These are phyloP conservation scores for Aspergillus sp. DNA, from an alignment of 2,329 filamentous ascomycete genomes.

Conservation along the genomic window DNA sequence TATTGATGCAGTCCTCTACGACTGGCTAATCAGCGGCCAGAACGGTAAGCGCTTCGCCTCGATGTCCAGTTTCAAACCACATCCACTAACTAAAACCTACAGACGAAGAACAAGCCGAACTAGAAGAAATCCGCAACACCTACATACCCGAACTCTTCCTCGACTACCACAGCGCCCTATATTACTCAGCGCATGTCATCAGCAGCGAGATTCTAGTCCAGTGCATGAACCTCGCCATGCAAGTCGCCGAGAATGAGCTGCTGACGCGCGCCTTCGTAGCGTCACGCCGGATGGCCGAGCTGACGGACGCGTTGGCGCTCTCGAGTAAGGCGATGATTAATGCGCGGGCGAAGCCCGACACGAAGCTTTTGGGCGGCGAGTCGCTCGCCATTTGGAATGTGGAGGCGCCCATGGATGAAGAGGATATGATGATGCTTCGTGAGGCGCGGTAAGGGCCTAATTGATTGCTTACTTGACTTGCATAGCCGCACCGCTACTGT, in stretches of 20 bases:
- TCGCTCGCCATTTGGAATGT: constrained; percentile 43
- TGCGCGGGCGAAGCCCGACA: constrained; percentile 45
- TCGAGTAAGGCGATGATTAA: constrained; percentile 70
- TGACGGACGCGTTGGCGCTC: constrained; percentile 73
- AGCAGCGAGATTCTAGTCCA: constrained; percentile 76
- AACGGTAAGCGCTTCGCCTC: constrained; percentile 49
- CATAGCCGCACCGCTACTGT: background rate
- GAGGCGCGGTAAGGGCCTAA: constrained; percentile 5
- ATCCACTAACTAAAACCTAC: constrained; percentile 3
- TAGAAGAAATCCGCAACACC: constrained; percentile 65
- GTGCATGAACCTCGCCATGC: constrained; percentile 80
- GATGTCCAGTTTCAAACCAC: no score
- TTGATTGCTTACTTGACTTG: background rate
- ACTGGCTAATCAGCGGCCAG: constrained; percentile 60
- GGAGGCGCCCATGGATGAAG: constrained; percentile 29
- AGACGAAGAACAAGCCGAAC: constrained; percentile 60
- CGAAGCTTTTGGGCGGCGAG: constrained; percentile 40
- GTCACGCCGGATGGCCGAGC: constrained; percentile 69
- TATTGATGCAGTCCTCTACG: constrained; percentile 61
- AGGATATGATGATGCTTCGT: constrained; percentile 12
- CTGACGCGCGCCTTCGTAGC: constrained; percentile 65
- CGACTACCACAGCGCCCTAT: constrained; percentile 77
- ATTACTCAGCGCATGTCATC: constrained; percentile 73
- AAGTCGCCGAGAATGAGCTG: constrained; percentile 70
- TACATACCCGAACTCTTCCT: constrained; percentile 87